Percentiles rank a stretch among this genome's conserved stretches.
phyloP scores from a whole-genome alignment of 768 basidiomycete species.

The Pulveroboletus sp. region DNA sequence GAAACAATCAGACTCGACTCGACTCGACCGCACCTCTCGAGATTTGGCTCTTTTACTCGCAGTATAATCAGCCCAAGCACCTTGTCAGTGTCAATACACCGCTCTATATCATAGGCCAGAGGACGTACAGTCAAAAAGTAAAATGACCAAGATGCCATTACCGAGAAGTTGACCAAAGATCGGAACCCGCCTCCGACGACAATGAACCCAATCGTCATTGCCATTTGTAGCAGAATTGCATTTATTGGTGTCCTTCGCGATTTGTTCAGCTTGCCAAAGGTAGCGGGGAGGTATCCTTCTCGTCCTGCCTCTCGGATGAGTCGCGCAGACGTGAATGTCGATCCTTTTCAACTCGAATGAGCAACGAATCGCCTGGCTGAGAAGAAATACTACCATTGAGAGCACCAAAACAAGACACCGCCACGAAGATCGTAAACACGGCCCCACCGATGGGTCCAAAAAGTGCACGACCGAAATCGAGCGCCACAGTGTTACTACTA shows the following conservation, averaged over 20 bases:
- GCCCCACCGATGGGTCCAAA: slow-evolving; percentile 86
- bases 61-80: slow-evolving; percentile 86
- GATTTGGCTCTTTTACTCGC: slow-evolving; percentile 82
- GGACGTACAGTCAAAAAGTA: slow-evolving; percentile 75
- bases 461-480: slow-evolving; percentile 86
- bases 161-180: slow-evolving; percentile 83
- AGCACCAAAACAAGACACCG: slow-evolving; percentile 93
- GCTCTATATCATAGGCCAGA: not conserved
- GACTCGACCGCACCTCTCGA: slow-evolving; percentile 56
- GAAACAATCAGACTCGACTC: not conserved
- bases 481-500: slow-evolving; percentile 79
- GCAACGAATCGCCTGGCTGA: not conserved
- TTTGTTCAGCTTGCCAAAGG: slow-evolving; percentile 76
- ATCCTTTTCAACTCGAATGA: slow-evolving; percentile 37
- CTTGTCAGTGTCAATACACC: slow-evolving; percentile 33
- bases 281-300: slow-evolving; percentile 79
- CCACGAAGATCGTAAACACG: slow-evolving; percentile 86
- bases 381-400: slow-evolving; percentile 61
- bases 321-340: slow-evolving; percentile 72
- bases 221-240: slow-evolving; percentile 76
- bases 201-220: slow-evolving; percentile 73
- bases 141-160: slow-evolving; percentile 83
- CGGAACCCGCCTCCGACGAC: slow-evolving; percentile 85
- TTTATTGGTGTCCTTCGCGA: slow-evolving; percentile 82
- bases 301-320: slow-evolving; percentile 86